These are phyloP conservation scores for Austroboletus rostrupii DNA, from an alignment of 1,284 basidiomycete genomes.

Conservation along the genomic window DNA sequence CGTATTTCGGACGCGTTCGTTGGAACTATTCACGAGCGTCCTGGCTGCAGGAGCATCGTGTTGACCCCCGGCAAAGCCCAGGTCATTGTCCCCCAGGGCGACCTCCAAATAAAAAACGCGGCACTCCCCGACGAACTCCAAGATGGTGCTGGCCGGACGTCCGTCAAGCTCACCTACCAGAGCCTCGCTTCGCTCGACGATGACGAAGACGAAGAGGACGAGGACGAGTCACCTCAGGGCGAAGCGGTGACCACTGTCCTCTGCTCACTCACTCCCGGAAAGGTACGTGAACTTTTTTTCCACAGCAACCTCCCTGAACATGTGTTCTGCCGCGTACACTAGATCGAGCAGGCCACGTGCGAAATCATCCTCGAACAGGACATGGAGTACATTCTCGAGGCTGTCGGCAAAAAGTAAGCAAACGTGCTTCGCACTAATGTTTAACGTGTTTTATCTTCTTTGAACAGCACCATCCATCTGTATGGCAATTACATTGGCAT, in stretches of 20 bases:
- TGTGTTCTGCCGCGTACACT: conserved; percentile 6
- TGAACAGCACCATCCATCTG: conserved; percentile 71
- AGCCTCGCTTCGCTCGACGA: conserved; percentile 38
- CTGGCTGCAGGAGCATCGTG: conserved; percentile 49
- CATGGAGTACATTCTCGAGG: conserved; percentile 66
- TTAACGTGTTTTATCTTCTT: not conserved
- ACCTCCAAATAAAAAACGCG: conserved; percentile 82
- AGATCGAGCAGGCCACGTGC: conserved; percentile 80
- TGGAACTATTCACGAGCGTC: conserved; percentile 1
- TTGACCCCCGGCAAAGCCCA: conserved; percentile 63
- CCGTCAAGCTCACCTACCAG: conserved; percentile 75
- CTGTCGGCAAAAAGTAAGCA: conserved; percentile 80
- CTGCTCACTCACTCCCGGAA: conserved; percentile 70
- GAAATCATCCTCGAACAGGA: conserved; percentile 77
- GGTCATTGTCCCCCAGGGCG: conserved; percentile 60
- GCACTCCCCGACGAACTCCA: conserved; percentile 73
- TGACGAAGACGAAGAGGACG: conserved; percentile 46
- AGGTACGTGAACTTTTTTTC: conserved; percentile 37
- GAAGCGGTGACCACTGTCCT: conserved; percentile 47
- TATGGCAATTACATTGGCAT: conserved; percentile 89
- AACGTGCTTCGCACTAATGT: not conserved
- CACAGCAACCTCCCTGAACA: not conserved
- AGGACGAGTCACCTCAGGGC: conserved; percentile 44
- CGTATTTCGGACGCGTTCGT: conserved; percentile 20
- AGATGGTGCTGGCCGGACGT: conserved; percentile 65